Evolutionary conservation across 2,329 filamentous ascomycete species (phyloP).

Genomic region (Paraphaeosphaeria minitans): DNA sequence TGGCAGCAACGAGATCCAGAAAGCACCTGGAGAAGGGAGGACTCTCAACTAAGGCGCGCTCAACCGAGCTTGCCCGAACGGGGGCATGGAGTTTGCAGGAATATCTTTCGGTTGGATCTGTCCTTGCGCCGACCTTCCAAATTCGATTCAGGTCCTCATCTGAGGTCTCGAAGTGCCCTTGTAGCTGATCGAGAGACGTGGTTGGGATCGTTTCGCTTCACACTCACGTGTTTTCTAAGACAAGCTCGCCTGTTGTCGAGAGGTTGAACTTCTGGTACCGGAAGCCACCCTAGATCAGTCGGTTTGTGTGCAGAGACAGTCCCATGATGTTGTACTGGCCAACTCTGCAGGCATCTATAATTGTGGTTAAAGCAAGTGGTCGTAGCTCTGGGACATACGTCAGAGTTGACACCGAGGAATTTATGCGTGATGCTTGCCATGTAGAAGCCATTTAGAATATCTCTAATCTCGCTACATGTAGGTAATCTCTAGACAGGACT

Average conservation of each 20-base stretch:
- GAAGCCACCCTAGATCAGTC: constrained; percentile 46
- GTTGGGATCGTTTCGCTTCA: constrained; percentile 29
- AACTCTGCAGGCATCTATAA: constrained; percentile 47
- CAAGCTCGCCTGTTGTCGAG: constrained; percentile 34
- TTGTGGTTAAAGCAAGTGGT: constrained; percentile 42
- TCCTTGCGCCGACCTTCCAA: constrained; percentile 40
- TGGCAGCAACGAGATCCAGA: constrained; percentile 17
- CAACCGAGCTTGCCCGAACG: constrained; percentile 33
- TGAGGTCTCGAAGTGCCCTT: constrained; percentile 38
- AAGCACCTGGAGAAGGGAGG: constrained; percentile 31
- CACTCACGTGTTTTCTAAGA: constrained; percentile 34
- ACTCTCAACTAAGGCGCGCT: constrained; percentile 37
- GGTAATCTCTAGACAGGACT: constrained; percentile 11
- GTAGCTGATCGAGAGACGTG: constrained; percentile 29
- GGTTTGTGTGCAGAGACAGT: constrained; percentile 30
- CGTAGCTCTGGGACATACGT: constrained; percentile 28
- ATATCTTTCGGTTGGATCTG: constrained; percentile 41
- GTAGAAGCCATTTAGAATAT: constrained; percentile 8
- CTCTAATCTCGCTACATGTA: constrained; percentile 13
- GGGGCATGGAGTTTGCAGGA: constrained; percentile 27
- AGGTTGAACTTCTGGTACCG: constrained; percentile 48
- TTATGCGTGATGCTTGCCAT: not conserved
- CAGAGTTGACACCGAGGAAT: not conserved
- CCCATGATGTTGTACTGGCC: constrained; percentile 44
- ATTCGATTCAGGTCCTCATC: constrained; percentile 35